A percentile compares a stretch with the other conserved stretches of the same genome.
Conservation (phyloP, 2,329 filamentous ascomycete genomes). For the Allantophomopsis cytisporea region DNA sequence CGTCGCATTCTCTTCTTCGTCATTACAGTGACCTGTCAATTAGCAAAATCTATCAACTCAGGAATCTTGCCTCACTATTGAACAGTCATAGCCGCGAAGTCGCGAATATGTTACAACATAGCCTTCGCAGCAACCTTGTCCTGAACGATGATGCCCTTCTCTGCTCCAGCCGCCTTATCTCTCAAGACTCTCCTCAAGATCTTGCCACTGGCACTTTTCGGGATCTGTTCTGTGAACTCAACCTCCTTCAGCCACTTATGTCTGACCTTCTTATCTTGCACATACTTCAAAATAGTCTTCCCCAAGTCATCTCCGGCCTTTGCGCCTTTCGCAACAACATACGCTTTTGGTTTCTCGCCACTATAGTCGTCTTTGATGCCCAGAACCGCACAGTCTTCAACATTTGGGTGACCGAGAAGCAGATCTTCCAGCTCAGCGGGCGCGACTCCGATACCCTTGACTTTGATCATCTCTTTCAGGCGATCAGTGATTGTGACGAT, state of each 20-base stretch:
- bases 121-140: conserved; percentile 14
- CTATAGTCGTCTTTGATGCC: conserved; percentile 38
- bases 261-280: conserved; percentile 37
- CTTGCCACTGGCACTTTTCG: conserved; percentile 52
- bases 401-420: conserved; percentile 38
- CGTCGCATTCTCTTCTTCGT: too few relatives aligned
- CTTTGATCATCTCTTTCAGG: conserved; percentile 58
- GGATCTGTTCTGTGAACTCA: conserved; percentile 40
- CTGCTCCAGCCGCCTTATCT: conserved; percentile 25
- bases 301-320: conserved; percentile 18
- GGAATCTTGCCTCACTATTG: too few relatives aligned
- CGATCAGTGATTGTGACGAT: conserved; percentile 36
- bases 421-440: conserved; percentile 51
- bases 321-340: conserved; percentile 26
- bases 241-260: conserved; percentile 40
- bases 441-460: conserved; percentile 48
- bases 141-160: conserved; percentile 18
- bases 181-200: conserved; percentile 43
- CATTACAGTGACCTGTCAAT: too few relatives aligned
- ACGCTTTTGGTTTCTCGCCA: conserved; percentile 43
- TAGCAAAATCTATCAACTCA: too few relatives aligned
- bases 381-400: conserved; percentile 43
- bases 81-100: too few relatives aligned
- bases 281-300: conserved; percentile 30
- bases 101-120: conserved; percentile 16